These are phyloP conservation scores for Casuarina glauca DNA, from an alignment of 306 rosid genomes.

Conservation along the genomic window DNA sequence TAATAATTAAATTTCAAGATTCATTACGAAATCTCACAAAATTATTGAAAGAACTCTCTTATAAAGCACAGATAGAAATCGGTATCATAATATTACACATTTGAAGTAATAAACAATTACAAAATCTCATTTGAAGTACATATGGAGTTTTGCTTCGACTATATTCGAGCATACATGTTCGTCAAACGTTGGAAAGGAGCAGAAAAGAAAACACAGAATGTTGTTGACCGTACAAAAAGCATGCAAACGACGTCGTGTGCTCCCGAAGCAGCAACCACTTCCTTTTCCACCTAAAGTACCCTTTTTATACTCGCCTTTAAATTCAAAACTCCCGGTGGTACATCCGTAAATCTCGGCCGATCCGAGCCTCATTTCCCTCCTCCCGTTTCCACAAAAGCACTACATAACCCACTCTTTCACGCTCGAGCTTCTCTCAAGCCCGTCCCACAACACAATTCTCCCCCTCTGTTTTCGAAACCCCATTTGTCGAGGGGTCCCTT, in stretches of 20 bases:
- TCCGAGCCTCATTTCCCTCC: conserved; percentile 46
- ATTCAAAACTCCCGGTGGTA: conserved; percentile 56
- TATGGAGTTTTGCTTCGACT: no score
- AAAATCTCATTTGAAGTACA: no score
- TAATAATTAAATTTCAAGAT: no score
- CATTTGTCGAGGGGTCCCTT: conserved; percentile 9
- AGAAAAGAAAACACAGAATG: no score
- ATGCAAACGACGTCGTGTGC: background rate
- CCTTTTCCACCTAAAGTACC: conserved; percentile 25
- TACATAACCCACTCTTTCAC: background rate
- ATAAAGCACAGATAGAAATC: no score
- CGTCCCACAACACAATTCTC: background rate
- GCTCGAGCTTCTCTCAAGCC: background rate
- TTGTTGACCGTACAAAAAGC: no score
- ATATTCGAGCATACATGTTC: no score
- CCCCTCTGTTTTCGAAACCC: conserved; percentile 22
- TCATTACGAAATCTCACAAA: no score
- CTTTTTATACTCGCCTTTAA: conserved; percentile 50
- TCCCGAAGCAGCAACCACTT: background rate
- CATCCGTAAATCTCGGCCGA: conserved; percentile 39
- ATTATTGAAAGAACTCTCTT: no score
- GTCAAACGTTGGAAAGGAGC: no score
- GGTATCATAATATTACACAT: no score
- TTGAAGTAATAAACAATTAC: no score
- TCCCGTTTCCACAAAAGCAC: background rate